Evolutionary conservation across 2,329 filamentous ascomycete genomes (phyloP).

Genomic region (Neocatenulostroma microsporum): DNA sequence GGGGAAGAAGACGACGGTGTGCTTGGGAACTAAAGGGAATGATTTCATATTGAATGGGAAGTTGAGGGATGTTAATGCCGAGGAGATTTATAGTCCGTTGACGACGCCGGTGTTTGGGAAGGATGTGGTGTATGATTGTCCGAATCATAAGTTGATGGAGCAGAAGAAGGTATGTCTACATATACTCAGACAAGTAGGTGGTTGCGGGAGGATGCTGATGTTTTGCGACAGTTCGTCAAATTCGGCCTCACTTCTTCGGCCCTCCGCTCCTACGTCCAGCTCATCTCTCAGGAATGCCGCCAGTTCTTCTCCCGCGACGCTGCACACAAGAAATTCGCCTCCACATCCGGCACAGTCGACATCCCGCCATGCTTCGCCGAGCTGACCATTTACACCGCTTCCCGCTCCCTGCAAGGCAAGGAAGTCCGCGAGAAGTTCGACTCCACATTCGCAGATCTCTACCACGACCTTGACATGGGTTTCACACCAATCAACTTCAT

Average conservation of each 20-base stretch:
- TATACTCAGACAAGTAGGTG: conserved; percentile 11
- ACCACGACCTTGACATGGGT: conserved; percentile 84
- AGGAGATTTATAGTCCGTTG: conserved; percentile 80
- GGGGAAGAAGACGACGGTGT: conserved; percentile 83
- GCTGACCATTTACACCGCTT: conserved; percentile 84
- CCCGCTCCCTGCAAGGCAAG: conserved; percentile 74
- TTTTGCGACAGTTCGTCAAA: conserved; percentile 62
- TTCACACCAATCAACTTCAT: conserved; percentile 87
- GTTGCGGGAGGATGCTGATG: neutral
- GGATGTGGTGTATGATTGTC: conserved; percentile 85
- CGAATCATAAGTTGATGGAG: conserved; percentile 88
- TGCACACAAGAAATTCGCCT: conserved; percentile 30
- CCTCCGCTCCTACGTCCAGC: conserved; percentile 66
- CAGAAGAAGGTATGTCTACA: conserved; percentile 83
- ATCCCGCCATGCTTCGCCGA: conserved; percentile 71
- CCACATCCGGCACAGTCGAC: conserved; percentile 53
- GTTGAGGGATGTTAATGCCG: conserved; percentile 79
- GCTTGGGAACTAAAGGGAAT: conserved; percentile 71
- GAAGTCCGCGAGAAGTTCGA: conserved; percentile 76
- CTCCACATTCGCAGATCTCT: conserved; percentile 69
- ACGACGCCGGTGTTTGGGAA: conserved; percentile 66
- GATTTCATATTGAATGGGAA: conserved; percentile 91
- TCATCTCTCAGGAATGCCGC: conserved; percentile 68
- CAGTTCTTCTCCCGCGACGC: conserved; percentile 63
- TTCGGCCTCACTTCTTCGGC: conserved; percentile 67